Base-by-base conservation (phyloP, 768 basidiomycete species). In the Lentinula raphanica region DNA sequence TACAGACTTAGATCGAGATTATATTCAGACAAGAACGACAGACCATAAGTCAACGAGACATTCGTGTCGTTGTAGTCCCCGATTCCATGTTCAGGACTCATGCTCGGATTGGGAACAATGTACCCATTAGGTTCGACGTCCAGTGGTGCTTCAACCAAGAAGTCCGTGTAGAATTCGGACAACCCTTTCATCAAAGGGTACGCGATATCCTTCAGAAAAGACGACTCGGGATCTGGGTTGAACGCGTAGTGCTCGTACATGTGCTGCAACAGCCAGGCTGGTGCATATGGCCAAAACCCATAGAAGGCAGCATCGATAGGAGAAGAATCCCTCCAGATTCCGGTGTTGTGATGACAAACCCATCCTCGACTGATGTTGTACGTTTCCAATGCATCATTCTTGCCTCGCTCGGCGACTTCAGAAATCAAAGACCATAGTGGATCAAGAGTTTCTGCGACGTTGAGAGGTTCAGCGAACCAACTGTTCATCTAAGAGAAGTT, bases 291-390 rank as follows among this genome's bases (percentile, higher is more conserved):
- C 63, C 63, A 64, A 25, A 61, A 40, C 1, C 63, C 63, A 29
- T 63, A 64, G 36, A 60, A 63, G 11, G 63, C 63, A 29, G 59
- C 61, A 29, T 64, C 63, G 23, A 64, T 60, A 59, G 54, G 59
- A 15, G 59, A 40, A 21, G 59, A 56, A 25, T 56, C 40, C 5
- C 36, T 19, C 21, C 39, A 54, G 27, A 44, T 28, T 17, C 60
- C 51, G 48, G 49, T 53, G 21, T 64, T 64, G 31, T 64, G 63
- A 38, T 64, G 63, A 1, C 58, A 40, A 15, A 64, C 59, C 63
- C 63, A 64, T 15, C 8, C 58, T 59, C 28, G 50, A n/a, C 48
- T 29, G 32, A 60, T 60, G n/a, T 64, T 64, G 42, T 62, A 64
- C 60, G 58, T 62, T 27, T 59, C 60, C 29, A 56, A 51, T 2